Base-by-base conservation (phyloP, 1,139 yeast genomes). In the Yamadazyma triangularis region DNA sequence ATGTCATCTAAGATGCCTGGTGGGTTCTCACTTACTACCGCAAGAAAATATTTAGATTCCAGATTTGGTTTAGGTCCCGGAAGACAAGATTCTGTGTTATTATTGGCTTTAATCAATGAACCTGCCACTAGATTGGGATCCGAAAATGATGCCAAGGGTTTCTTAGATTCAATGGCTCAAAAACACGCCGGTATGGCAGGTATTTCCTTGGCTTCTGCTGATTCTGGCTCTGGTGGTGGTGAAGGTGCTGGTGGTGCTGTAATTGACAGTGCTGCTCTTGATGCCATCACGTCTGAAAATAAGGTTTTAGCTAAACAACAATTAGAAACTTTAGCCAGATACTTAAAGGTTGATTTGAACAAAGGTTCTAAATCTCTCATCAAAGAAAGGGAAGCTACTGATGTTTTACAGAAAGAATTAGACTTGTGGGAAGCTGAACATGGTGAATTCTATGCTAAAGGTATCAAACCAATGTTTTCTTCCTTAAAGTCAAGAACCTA, bases 1-100 rank as follows among this genome's bases (percentile, higher is more conserved):
- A 83, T 89, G 70, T 81, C 97, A 12, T 83, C 96, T 23, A 91
- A 91, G 70, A 91, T 91, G 97, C 97, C 98, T 36, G 98, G 98
- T 74, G 98, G 98, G 19, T 91, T 89, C 66, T 83, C 95, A 36
- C 82, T 88, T 49, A 83, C 96, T 41, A 66, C 74, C 43, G 95
- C 95, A 32, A 83, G 96, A 71, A 87, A 87, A 59, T 85, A 91
- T 64, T 75, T 91, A 57, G 89, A 84, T 64, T 59, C 89, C 26
- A 78, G 91, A 60, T 91, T 81, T 81, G 98, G 98, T 42, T 74
- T 91, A 51, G 95, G 85, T 41, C 41, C 84, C 28, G 96, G 96
- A 47, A 83, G 98, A 70, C 97, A 89, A 67, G 97, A 91, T 57
- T 74, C 94, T 31, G 87, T 81, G 29, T 72, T 91, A 53, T 72